A percentile compares a stretch with the other conserved stretches of the same genome.
Evolutionary conservation across 129 eudicot genomes (phyloP).

Genomic region (Tanacetum coccineum): DNA sequence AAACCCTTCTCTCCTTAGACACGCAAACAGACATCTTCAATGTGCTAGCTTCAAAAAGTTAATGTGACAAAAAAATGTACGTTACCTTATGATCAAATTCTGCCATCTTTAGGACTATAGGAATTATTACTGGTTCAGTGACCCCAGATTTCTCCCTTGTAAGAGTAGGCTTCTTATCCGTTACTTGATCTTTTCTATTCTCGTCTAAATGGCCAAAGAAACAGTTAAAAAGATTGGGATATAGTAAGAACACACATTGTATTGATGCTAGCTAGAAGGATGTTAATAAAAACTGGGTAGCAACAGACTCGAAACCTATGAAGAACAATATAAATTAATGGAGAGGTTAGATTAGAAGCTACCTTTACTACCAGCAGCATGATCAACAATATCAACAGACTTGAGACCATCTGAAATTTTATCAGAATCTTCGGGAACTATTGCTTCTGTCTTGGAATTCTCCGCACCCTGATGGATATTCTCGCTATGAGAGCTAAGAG

Average conservation of each 20-base stretch:
- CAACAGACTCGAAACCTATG: slow-evolving; percentile 10
- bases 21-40: too few species aligned
- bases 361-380: slow-evolving; percentile 43
- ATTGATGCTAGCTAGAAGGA: background rate
- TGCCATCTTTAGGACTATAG: slow-evolving; percentile 55
- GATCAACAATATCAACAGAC: slow-evolving; percentile 41
- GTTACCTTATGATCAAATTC: slow-evolving; percentile 60
- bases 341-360: slow-evolving; percentile 21
- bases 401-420: slow-evolving; percentile 40
- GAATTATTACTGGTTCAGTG: slow-evolving; percentile 81
- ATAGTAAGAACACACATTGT: background rate
- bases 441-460: slow-evolving; percentile 27
- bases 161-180: slow-evolving; percentile 34
- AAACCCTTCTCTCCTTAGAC: background rate
- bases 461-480: slow-evolving; percentile 20
- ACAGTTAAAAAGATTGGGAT: slow-evolving; percentile 5
- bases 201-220: slow-evolving; percentile 44
- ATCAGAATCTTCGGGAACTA: slow-evolving; percentile 29
- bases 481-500: slow-evolving; percentile 28
- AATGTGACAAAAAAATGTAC: slow-evolving; percentile 1
- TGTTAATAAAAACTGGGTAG: background rate
- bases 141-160: slow-evolving; percentile 66
- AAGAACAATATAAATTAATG: slow-evolving; percentile 7
- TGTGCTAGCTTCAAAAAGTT: background rate
- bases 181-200: slow-evolving; percentile 41